Base-by-base conservation (phyloP, 371 early-diverging fungal genomes). In the Saksenaea vasiformis region DNA sequence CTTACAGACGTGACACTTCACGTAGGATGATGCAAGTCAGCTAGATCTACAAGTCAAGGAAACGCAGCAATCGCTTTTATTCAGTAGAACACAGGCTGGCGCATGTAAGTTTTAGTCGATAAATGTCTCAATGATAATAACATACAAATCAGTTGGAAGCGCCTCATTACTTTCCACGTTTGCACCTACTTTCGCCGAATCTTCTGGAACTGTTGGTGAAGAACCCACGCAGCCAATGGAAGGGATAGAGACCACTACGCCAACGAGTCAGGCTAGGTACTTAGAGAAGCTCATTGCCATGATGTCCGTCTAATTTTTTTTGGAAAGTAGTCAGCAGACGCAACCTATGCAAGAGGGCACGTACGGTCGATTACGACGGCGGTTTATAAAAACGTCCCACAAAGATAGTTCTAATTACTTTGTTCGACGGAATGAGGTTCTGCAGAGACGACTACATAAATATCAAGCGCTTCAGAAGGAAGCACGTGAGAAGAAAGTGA, bases 41-140 rank as follows among this genome's bases (percentile, higher is more conserved):
- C 36, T 70, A 10, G 71, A 71, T 15, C 31, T 65, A 26, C 60
- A 79, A 58, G 63, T 89, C 11, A 80, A 83, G 56, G 75, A 78
- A 28, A 90, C 90, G 0, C 89, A 87, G 67, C 79, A 77, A 11
- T 67, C 78, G 0, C 71, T 84, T 10, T 78, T 74, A 28, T 87
- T 85, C 41, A 83, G 79, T 27, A 67, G 71, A 58, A 87, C 85
- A 1, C 73, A 72, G 37, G 56, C 64, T 10, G 72, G 54, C 15
- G 58, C 31, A 31, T 31, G 56, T 38, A 28, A 57, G 60, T 17
- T 2, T 3, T 15, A 28, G 36, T 41, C 34, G n/a, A 27, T 5
- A 31, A 61, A 22, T 47, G 9, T 10, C 22, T 2, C 11, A 3
- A 39, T 3, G n/a, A 39, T 14, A 39, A 39, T 39, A 39, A 17